Conservation (phyloP, 1,284 basidiomycete genomes). For the Apiotrichum brassicae region DNA sequence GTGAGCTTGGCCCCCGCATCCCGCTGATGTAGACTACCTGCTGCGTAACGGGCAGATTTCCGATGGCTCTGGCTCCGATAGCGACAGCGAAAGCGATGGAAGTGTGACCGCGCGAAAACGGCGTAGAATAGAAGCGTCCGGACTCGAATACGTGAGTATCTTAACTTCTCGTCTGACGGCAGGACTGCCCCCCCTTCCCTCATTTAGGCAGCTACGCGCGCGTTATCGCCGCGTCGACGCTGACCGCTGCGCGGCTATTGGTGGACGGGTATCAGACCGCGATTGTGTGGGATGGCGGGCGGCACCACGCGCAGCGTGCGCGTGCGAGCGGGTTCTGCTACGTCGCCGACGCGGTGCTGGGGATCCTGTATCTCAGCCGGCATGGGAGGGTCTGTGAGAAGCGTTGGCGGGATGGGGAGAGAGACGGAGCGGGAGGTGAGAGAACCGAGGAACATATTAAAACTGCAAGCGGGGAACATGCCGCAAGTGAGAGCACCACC, state of each 20-base stretch:
- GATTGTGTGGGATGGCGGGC: constrained; percentile 77
- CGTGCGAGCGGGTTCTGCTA: constrained; percentile 87
- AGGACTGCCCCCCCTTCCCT: constrained; percentile 77
- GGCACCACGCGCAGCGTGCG: constrained; percentile 52
- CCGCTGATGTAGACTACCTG: constrained; percentile 14
- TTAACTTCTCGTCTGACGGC: constrained; percentile 12
- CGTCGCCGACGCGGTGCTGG: constrained; percentile 79
- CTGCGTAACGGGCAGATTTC: constrained; percentile 1
- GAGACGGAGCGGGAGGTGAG: too few species aligned
- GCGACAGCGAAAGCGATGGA: constrained; percentile 2
- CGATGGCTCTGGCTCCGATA: neutral
- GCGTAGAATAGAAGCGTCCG: constrained; percentile 49
- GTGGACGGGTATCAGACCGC: constrained; percentile 55
- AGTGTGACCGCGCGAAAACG: constrained; percentile 23
- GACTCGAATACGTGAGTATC: constrained; percentile 59
- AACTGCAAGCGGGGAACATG: too few species aligned
- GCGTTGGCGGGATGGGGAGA: neutral
- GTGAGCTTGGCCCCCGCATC: constrained; percentile 17
- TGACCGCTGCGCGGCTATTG: constrained; percentile 63
- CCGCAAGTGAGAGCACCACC: neutral
- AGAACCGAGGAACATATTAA: too few species aligned
- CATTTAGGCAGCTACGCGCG: constrained; percentile 63
- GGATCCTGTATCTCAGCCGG: constrained; percentile 50
- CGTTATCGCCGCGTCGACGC: constrained; percentile 67
- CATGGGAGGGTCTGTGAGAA: constrained; percentile 16